Percentiles rank a stretch among this genome's conserved stretches.
These are phyloP conservation scores for Acaromyces ingoldii DNA, from an alignment of 1,284 basidiomycete genomes.

Conservation along the genomic window DNA sequence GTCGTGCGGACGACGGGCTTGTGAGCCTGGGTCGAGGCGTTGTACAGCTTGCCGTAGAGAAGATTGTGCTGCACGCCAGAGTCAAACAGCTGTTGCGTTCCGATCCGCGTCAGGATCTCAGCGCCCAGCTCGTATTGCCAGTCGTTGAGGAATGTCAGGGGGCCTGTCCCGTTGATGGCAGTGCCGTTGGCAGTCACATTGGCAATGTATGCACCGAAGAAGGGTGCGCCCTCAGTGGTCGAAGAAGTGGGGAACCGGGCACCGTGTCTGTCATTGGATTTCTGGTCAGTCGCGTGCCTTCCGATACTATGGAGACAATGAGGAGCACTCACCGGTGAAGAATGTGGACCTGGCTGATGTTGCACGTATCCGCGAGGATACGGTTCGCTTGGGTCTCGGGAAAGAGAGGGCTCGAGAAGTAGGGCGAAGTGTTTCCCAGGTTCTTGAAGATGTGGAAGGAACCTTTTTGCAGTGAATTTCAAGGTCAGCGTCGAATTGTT, in stretches of 20 bases:
- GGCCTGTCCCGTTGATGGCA: constrained; percentile 35
- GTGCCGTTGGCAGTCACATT: constrained; percentile 19
- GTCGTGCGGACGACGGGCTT: constrained; percentile 46
- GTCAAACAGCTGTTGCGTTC: constrained; percentile 31
- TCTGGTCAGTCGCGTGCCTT: constrained; percentile 9
- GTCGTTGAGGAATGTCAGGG: constrained; percentile 34
- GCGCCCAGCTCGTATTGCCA: constrained; percentile 41
- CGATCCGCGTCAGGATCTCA: constrained; percentile 45
- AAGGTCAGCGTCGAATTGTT: too few relatives aligned
- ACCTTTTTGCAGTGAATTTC: too few relatives aligned
- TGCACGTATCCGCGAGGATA: constrained; percentile 21
- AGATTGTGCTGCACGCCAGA: constrained; percentile 4
- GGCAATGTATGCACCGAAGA: constrained; percentile 14
- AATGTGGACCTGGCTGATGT: constrained; percentile 28
- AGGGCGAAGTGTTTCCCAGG: constrained; percentile 37
- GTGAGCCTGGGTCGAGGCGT: constrained; percentile 25
- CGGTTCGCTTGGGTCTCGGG: constrained; percentile 15
- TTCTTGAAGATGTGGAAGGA: too few relatives aligned
- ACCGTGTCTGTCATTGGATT: constrained; percentile 4
- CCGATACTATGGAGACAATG: constrained; percentile 25
- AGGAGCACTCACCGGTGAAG: too few relatives aligned
- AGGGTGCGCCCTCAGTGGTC: constrained; percentile 33
- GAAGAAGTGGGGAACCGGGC: constrained; percentile 18
- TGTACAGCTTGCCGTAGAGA: constrained; percentile 14
- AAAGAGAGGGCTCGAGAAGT: constrained; percentile 31